Evolutionary conservation across 371 early-diverging fungal genomes (phyloP).

Genomic region (Umbelopsis sp.): DNA sequence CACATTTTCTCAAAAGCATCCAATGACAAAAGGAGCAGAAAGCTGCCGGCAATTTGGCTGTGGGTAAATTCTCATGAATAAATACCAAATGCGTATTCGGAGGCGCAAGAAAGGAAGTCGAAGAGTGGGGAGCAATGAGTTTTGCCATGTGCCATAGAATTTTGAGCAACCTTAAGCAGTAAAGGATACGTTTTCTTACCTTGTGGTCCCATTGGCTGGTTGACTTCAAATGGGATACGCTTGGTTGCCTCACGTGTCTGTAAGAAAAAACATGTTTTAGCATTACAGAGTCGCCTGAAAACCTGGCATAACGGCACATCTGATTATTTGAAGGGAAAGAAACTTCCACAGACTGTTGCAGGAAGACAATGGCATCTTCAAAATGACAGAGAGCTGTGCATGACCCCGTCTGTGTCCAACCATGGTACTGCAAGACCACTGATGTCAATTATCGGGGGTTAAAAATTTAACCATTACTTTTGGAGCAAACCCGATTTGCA

Average conservation of each 20-base stretch:
- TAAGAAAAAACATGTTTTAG: not conserved
- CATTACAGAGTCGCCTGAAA: no score
- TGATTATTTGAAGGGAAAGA: no score
- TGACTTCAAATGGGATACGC: slow-evolving; percentile 1
- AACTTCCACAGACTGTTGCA: no score
- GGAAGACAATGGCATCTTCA: no score
- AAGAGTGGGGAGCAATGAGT: not conserved
- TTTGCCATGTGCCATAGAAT: not conserved
- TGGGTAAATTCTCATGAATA: no score
- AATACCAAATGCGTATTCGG: not conserved
- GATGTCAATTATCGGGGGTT: slow-evolving; percentile 3
- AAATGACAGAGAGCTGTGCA: not conserved
- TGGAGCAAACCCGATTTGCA: not conserved
- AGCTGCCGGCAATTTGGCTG: no score
- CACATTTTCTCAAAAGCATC: no score
- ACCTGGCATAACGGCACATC: no score
- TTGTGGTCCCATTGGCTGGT: not conserved
- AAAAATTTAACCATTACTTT: not conserved
- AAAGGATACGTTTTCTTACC: not conserved
- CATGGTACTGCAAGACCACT: not conserved
- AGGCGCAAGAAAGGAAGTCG: not conserved
- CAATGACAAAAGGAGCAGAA: no score
- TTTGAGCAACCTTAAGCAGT: not conserved
- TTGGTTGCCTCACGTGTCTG: not conserved
- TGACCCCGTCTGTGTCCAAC: not conserved